phyloP scores from a whole-genome alignment of 768 basidiomycete species.

The Panellus pusillus region DNA sequence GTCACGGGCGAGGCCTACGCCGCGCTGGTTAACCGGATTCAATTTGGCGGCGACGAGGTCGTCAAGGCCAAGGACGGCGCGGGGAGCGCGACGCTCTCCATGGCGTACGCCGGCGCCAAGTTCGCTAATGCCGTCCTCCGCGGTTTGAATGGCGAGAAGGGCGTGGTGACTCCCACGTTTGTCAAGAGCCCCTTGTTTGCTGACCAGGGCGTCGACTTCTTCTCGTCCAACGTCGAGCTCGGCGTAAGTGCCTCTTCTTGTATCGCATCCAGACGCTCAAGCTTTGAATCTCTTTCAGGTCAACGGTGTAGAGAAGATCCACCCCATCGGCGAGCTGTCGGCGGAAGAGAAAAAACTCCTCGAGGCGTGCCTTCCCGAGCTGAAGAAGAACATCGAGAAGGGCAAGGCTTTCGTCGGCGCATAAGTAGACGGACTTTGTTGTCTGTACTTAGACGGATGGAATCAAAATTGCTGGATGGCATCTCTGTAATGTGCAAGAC shows the following conservation, averaged over 20 bases:
- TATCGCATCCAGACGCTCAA: not conserved
- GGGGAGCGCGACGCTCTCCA: slow-evolving; percentile 91
- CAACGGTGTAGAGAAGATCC: slow-evolving; percentile 92
- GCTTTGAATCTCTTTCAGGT: slow-evolving; percentile 37
- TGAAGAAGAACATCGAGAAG: slow-evolving; percentile 99
- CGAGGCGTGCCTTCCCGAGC: slow-evolving; percentile 83
- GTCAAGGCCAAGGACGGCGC: slow-evolving; percentile 97
- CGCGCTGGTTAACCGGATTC: slow-evolving; percentile 88
- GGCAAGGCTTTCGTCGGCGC: slow-evolving; percentile 72
- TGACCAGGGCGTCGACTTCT: slow-evolving; percentile 88
- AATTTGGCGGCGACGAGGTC: slow-evolving; percentile 98
- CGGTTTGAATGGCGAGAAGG: slow-evolving; percentile 87
- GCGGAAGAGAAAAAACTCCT: slow-evolving; percentile 84
- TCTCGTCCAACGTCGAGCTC: slow-evolving; percentile 92
- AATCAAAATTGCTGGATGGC: slow-evolving; percentile 3
- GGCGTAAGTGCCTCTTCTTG: slow-evolving; percentile 59
- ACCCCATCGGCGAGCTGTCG: slow-evolving; percentile 77
- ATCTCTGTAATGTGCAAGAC: too few species aligned
- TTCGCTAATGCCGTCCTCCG: slow-evolving; percentile 83
- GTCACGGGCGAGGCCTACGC: slow-evolving; percentile 74
- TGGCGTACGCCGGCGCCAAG: slow-evolving; percentile 94
- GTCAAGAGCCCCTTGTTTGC: slow-evolving; percentile 87
- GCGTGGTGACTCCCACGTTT: slow-evolving; percentile 80
- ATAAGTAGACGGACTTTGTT: slow-evolving; percentile 22
- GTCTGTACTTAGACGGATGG: slow-evolving; percentile 18